These are phyloP conservation scores for Pseudocercospora crystallina DNA, from an alignment of 2,329 filamentous ascomycete species.

Conservation along the genomic window DNA sequence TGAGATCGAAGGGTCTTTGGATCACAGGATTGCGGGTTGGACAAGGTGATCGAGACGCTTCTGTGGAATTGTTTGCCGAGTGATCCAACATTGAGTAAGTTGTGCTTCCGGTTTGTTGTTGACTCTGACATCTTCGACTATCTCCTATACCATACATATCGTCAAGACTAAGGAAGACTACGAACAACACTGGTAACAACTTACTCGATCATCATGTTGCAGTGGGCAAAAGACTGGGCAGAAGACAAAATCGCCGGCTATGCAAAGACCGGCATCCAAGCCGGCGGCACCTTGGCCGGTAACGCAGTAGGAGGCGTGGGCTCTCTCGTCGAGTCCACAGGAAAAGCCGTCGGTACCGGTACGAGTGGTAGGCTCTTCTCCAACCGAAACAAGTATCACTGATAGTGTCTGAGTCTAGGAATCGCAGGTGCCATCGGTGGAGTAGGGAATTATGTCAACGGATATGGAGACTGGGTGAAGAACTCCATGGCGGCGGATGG, in stretches of 20 bases:
- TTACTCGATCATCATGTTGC: conserved; percentile 11
- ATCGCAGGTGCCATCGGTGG: conserved; percentile 36
- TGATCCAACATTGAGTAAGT: too few species aligned
- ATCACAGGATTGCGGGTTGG: too few species aligned
- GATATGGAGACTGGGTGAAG: conserved; percentile 34
- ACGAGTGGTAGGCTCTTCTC: conserved; percentile 21
- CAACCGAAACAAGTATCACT: conserved; percentile 12
- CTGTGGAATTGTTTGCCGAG: too few species aligned
- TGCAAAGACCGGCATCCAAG: conserved; percentile 36
- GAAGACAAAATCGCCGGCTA: conserved; percentile 33
- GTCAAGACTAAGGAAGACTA: neutral
- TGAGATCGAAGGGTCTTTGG: too few species aligned
- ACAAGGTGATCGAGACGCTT: too few species aligned
- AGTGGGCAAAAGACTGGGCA: conserved; percentile 34
- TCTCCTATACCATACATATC: neutral
- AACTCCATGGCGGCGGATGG: conserved; percentile 34
- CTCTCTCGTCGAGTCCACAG: conserved; percentile 34
- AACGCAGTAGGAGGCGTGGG: conserved; percentile 40
- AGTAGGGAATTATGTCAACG: conserved; percentile 37
- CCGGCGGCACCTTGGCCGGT: conserved; percentile 38
- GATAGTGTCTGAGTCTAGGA: conserved; percentile 28
- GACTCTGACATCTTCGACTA: too few species aligned
- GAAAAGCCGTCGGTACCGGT: conserved; percentile 36
- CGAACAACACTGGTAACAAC: neutral
- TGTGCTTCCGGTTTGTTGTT: too few species aligned